These are phyloP conservation scores for Gnomoniopsis smithogilvyi DNA, from an alignment of 2,329 filamentous ascomycete species.

Conservation along the genomic window DNA sequence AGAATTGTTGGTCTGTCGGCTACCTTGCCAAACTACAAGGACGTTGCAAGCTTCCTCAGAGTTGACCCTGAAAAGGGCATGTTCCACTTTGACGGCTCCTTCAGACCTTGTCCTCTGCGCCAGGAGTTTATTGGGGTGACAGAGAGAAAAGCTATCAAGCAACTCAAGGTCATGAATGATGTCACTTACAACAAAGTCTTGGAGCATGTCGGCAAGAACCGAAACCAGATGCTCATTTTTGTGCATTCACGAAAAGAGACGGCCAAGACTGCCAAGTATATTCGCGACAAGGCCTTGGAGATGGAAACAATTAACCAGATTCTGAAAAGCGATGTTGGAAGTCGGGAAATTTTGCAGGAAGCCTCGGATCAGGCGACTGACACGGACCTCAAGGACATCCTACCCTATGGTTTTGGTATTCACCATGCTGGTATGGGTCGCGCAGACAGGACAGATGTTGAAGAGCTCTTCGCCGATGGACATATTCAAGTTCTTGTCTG, in stretches of 20 bases:
- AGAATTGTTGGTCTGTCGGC: conserved; percentile 90
- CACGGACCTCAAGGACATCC: conserved; percentile 83
- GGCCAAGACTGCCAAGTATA: conserved; percentile 93
- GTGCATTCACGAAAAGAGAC: conserved; percentile 98
- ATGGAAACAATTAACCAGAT: conserved; percentile 97
- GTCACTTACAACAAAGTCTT: conserved; percentile 97
- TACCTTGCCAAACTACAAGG: conserved; percentile 92
- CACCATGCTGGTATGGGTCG: conserved; percentile 97
- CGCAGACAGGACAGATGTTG: conserved; percentile 90
- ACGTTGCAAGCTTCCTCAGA: conserved; percentile 92
- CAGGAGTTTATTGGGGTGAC: conserved; percentile 98
- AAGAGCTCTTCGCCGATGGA: conserved; percentile 89
- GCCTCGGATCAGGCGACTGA: conserved; percentile 82
- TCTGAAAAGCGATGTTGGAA: conserved; percentile 86
- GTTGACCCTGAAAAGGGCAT: conserved; percentile 82
- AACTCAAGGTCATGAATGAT: conserved; percentile 98
- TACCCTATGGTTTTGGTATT: conserved; percentile 96
- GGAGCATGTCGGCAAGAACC: conserved; percentile 88
- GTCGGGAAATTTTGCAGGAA: conserved; percentile 80
- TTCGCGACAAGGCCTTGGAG: conserved; percentile 95
- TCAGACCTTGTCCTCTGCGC: conserved; percentile 86
- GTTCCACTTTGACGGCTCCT: conserved; percentile 96
- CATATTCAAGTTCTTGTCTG: conserved; percentile 94
- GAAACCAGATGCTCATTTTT: conserved; percentile 98
- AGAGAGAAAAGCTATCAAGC: conserved; percentile 97